Conservation (phyloP, 2,329 filamentous ascomycete genomes). For the Ophiostoma novo-ulmi region DNA sequence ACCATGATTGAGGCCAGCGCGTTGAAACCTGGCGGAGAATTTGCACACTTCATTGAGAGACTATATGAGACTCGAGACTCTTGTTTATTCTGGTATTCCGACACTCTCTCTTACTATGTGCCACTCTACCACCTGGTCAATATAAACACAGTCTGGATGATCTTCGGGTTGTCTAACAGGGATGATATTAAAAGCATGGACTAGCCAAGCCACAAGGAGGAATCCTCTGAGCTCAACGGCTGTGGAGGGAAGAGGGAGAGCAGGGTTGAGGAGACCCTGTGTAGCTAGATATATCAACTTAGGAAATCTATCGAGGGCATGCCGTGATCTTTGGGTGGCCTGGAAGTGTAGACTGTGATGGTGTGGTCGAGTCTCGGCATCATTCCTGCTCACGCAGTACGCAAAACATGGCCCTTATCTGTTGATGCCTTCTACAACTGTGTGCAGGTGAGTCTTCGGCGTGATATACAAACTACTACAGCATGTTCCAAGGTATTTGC, state of each 20-base stretch:
- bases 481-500: not conserved
- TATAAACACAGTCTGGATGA: conserved; percentile 18
- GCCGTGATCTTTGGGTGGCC: not conserved
- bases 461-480: not conserved
- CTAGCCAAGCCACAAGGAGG: not conserved
- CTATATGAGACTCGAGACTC: conserved; percentile 23
- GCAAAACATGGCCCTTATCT: not conserved
- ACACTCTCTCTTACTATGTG: conserved; percentile 20
- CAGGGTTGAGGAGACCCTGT: not conserved
- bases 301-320: not conserved
- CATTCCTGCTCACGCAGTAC: not conserved
- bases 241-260: not conserved
- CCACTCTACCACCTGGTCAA: conserved; percentile 23
- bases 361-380: not conserved
- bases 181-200: not conserved
- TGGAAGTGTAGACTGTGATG: not conserved
- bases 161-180: conserved; percentile 24
- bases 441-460: not conserved
- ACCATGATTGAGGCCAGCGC: conserved; percentile 21
- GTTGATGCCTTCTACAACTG: not conserved
- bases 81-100: no score
- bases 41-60: conserved; percentile 27
- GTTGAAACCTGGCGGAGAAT: conserved; percentile 31
- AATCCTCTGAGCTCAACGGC: not conserved
- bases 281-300: not conserved